Conservation (phyloP, 2,329 filamentous ascomycete species). For the Venturia oleaginea region DNA sequence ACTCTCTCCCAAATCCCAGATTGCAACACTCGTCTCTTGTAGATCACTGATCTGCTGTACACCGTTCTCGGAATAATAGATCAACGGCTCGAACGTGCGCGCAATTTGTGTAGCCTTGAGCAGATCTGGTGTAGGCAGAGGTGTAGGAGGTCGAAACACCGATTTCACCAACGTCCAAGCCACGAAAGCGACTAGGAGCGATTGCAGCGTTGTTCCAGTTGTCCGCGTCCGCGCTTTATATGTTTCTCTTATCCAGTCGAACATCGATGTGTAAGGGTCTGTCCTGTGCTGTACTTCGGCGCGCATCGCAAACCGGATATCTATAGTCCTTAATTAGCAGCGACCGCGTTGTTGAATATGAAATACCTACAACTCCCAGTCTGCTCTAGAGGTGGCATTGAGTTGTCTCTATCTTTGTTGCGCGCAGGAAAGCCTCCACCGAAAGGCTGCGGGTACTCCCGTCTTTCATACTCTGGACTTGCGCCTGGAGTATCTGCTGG, state of each 20-base stretch:
- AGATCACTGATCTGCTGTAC: conserved; percentile 77
- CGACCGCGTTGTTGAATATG: conserved; percentile 24
- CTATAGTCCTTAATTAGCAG: conserved; percentile 36
- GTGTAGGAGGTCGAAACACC: conserved; percentile 58
- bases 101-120: conserved; percentile 86
- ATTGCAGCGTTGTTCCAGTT: conserved; percentile 57
- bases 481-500: conserved; percentile 42
- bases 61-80: conserved; percentile 89
- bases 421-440: conserved; percentile 12
- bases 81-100: conserved; percentile 85
- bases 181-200: conserved; percentile 52
- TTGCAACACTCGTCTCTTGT: conserved; percentile 83
- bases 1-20: conserved; percentile 90
- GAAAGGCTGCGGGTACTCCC: conserved; percentile 19
- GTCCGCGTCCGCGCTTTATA: conserved; percentile 57
- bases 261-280: conserved; percentile 68
- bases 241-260: conserved; percentile 53
- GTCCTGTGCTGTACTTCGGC: conserved; percentile 82
- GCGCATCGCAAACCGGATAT: conserved; percentile 78
- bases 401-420: conserved; percentile 6
- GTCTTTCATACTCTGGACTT: conserved; percentile 26
- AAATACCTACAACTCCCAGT: conserved; percentile 43
- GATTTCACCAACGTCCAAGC: conserved; percentile 56
- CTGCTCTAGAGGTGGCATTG: conserved; percentile 22
- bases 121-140: conserved; percentile 67